A percentile compares a stretch with the other conserved stretches of the same genome.
Evolutionary conservation across 2,329 filamentous ascomycete species (phyloP).

Genomic region (Nectriaceae sp.): DNA sequence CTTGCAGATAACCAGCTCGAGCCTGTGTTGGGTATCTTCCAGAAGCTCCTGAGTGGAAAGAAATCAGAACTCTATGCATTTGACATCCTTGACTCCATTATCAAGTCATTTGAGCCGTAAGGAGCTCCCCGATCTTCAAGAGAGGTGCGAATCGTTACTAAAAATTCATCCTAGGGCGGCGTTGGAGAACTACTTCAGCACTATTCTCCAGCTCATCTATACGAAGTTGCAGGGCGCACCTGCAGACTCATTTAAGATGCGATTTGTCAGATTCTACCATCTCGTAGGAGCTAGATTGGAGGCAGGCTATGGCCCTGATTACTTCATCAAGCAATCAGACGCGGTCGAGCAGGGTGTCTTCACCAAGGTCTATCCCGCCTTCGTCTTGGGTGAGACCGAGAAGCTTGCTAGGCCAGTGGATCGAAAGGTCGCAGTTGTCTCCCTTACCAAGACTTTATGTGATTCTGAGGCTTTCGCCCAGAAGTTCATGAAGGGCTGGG

Average conservation of each 20-base stretch:
- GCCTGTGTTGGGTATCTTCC: slow-evolving; percentile 91
- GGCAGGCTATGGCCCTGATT: slow-evolving; percentile 86
- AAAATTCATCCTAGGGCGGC: slow-evolving; percentile 52
- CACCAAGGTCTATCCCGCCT: slow-evolving; percentile 78
- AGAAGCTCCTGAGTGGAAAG: slow-evolving; percentile 80
- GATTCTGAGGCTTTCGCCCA: slow-evolving; percentile 83
- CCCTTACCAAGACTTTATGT: slow-evolving; percentile 87
- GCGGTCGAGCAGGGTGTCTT: slow-evolving; percentile 79
- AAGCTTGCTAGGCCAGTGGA: slow-evolving; percentile 86
- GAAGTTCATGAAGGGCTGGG: slow-evolving; percentile 87
- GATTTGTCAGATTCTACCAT: slow-evolving; percentile 94
- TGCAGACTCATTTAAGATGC: slow-evolving; percentile 78
- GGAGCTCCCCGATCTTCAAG: too few species aligned
- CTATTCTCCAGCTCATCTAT: slow-evolving; percentile 81
- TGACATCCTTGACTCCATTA: slow-evolving; percentile 82
- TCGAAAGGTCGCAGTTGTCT: slow-evolving; percentile 90
- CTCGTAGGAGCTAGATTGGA: slow-evolving; percentile 79
- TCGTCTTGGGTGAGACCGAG: slow-evolving; percentile 87
- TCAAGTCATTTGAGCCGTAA: slow-evolving; percentile 72
- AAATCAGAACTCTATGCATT: slow-evolving; percentile 85
- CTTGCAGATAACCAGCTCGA: slow-evolving; percentile 79
- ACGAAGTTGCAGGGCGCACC: slow-evolving; percentile 68
- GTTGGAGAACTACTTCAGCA: slow-evolving; percentile 75
- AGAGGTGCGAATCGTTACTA: too few species aligned
- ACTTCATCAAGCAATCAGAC: slow-evolving; percentile 85